Conservation (phyloP, 2,329 filamentous ascomycete genomes). For the Paramyrothecium roridum region DNA sequence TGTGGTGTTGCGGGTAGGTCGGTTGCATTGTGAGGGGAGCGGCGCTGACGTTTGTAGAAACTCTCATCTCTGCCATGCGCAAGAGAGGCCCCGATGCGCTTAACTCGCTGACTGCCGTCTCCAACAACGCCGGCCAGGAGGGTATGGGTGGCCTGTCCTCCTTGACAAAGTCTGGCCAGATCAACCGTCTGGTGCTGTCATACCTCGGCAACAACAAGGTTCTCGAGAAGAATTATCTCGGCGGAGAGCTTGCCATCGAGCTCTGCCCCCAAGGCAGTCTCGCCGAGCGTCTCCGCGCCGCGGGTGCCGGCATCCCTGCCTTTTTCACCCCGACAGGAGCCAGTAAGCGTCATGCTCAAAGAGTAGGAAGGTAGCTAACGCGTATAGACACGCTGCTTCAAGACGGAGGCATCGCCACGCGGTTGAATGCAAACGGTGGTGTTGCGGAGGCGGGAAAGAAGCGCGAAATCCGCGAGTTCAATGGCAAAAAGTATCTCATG, state of each 20-base stretch:
- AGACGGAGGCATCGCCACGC: conserved; percentile 64
- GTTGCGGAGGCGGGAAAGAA: conserved; percentile 62
- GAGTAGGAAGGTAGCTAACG: conserved; percentile 7
- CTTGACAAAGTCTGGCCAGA: conserved; percentile 65
- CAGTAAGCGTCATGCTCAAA: conserved; percentile 36
- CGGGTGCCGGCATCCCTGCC: conserved; percentile 73
- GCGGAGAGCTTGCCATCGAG: conserved; percentile 71
- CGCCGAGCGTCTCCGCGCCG: conserved; percentile 68
- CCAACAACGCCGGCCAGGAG: conserved; percentile 75
- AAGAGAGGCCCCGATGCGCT: conserved; percentile 57
- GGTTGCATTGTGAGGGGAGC: not conserved
- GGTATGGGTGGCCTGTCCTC: conserved; percentile 66
- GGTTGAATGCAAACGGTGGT: conserved; percentile 56
- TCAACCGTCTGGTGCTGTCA: conserved; percentile 69
- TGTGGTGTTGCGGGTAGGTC: conserved; percentile 67
- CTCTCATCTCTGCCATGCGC: conserved; percentile 68
- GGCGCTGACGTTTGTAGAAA: conserved; percentile 43
- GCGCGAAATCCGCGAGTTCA: conserved; percentile 70
- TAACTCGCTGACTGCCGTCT: conserved; percentile 69
- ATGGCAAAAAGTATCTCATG: conserved; percentile 71
- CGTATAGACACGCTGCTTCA: conserved; percentile 59
- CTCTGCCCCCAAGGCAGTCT: conserved; percentile 74
- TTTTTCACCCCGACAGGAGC: conserved; percentile 78
- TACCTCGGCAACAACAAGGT: conserved; percentile 77
- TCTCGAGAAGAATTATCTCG: conserved; percentile 71